A percentile compares a stretch with the other conserved stretches of the same genome.
phyloP scores from a whole-genome alignment of 306 rosid genomes.

The Quercus dentata region DNA sequence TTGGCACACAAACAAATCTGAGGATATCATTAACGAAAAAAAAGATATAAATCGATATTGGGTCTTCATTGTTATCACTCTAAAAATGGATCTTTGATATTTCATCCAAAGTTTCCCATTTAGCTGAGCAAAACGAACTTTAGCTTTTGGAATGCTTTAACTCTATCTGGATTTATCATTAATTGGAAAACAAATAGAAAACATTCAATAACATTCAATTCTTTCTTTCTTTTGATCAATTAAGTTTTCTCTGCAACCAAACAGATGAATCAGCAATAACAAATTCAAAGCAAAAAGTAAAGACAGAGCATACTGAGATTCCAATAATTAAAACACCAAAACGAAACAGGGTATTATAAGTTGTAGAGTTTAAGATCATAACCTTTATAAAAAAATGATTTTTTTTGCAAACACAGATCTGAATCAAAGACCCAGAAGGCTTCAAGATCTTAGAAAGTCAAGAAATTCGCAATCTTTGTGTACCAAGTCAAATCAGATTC shows the following conservation, averaged over 20 bases:
- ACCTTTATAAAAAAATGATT: neutral
- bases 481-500: constrained; percentile 14
- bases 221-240: neutral
- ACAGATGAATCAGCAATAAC: neutral
- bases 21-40: neutral
- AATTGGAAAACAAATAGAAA: neutral
- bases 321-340: neutral
- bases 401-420: neutral
- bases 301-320: neutral
- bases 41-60: neutral
- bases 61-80: neutral
- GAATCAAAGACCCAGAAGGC: constrained; percentile 10
- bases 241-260: neutral
- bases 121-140: neutral
- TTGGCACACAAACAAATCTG: neutral
- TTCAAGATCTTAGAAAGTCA: constrained; percentile 28
- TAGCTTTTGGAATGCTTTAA: neutral
- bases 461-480: constrained; percentile 5
- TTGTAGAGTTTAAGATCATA: neutral
- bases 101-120: neutral
- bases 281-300: neutral
- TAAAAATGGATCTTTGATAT: neutral
- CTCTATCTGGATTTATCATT: neutral
- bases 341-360: neutral
- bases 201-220: neutral